These are phyloP conservation scores for Salix koriyanagi DNA, from an alignment of 345 rosid genomes.

Conservation along the genomic window DNA sequence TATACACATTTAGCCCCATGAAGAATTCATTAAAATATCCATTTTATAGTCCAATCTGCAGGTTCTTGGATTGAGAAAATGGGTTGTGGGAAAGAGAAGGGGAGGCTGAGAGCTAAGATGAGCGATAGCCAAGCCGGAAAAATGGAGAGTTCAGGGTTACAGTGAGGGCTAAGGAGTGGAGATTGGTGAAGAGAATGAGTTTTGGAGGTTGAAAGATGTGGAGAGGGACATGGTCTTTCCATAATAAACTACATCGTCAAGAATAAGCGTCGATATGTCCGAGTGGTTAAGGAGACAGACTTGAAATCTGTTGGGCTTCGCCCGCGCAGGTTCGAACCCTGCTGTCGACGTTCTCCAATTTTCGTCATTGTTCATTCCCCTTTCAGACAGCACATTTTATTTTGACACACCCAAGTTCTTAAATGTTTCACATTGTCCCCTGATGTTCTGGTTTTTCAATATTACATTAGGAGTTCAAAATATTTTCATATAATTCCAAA, in stretches of 20 bases:
- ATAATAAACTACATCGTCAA: rapidly evolving
- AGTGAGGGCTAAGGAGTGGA: constrained; percentile 59
- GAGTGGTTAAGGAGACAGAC: constrained; percentile 99
- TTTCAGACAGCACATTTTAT: neutral
- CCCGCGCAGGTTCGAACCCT: constrained; percentile 99
- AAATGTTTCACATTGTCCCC: too few relatives aligned
- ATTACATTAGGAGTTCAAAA: too few relatives aligned
- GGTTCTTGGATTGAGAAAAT: constrained; percentile 80
- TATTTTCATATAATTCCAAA: too few relatives aligned
- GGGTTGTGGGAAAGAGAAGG: constrained; percentile 58
- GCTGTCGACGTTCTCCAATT: constrained; percentile 46
- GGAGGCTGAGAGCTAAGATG: constrained; percentile 49
- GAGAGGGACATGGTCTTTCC: constrained; percentile 24
- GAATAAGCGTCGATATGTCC: constrained; percentile 52
- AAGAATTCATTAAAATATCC: constrained; percentile 40
- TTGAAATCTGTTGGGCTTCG: constrained; percentile 98
- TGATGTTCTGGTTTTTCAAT: too few relatives aligned
- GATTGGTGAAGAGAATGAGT: constrained; percentile 29
- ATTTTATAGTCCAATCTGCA: constrained; percentile 59
- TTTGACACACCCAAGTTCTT: neutral
- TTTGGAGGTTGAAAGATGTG: constrained; percentile 23
- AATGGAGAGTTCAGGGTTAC: constrained; percentile 44
- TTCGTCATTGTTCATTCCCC: too few relatives aligned
- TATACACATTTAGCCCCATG: neutral
- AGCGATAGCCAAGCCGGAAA: constrained; percentile 64